phyloP scores from a whole-genome alignment of 352 stramenopile species.

The Globisporangium acanthophoron region DNA sequence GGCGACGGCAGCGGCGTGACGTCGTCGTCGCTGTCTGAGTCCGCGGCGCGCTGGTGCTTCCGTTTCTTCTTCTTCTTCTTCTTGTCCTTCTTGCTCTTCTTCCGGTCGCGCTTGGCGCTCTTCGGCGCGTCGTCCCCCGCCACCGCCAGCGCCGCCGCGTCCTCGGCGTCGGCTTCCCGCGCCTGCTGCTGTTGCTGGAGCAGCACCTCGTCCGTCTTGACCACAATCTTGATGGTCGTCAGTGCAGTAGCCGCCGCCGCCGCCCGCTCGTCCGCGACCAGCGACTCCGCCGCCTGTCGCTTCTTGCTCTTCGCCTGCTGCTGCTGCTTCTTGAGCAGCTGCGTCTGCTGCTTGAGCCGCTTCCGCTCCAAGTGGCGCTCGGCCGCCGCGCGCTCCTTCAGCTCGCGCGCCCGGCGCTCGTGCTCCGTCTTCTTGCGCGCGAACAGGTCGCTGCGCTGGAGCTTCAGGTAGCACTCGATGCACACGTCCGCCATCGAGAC shows the following conservation, averaged over 20 bases:
- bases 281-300: constrained; percentile 20
- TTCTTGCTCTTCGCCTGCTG: constrained; percentile 37
- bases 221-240: constrained; percentile 6
- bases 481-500: constrained; percentile 47
- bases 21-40: constrained; percentile 48
- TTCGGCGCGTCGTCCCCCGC: background rate
- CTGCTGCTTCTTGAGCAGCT: constrained; percentile 59
- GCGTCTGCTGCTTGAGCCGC: constrained; percentile 35
- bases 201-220: constrained; percentile 6
- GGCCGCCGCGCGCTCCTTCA: constrained; percentile 16
- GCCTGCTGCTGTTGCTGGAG: background rate
- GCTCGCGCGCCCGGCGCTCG: constrained; percentile 21
- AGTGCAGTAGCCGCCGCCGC: background rate
- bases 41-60: constrained; percentile 23
- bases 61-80: constrained; percentile 43
- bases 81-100: constrained; percentile 51
- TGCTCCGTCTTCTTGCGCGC: constrained; percentile 45
- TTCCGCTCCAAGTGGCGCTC: constrained; percentile 35
- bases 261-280: background rate
- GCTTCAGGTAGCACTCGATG: constrained; percentile 64
- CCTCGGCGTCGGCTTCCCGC: background rate
- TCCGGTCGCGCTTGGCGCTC: constrained; percentile 14
- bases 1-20: constrained; percentile 32
- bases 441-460: constrained; percentile 61
- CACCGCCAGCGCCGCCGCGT: background rate